These are phyloP conservation scores for Turritis glabra DNA, from an alignment of 345 rosid genomes.

Conservation along the genomic window DNA sequence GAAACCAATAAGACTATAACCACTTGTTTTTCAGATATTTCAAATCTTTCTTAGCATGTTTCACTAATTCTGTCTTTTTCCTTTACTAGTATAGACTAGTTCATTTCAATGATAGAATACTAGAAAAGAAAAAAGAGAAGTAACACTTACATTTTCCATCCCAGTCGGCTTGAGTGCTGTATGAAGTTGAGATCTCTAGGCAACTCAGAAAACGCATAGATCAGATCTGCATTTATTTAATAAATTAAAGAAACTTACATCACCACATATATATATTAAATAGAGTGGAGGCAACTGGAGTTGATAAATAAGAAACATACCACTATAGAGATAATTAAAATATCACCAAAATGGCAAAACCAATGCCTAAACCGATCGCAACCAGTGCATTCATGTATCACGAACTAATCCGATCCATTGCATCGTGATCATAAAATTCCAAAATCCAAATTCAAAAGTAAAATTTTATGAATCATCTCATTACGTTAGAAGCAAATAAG, in stretches of 20 bases:
- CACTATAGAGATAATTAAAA: not conserved
- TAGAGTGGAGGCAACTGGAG: no score
- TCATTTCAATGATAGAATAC: not conserved
- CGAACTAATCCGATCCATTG: not conserved
- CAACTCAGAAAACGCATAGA: conserved; percentile 74
- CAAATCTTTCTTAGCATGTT: not conserved
- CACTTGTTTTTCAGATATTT: not conserved
- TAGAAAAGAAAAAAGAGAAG: not conserved
- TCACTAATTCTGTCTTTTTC: not conserved
- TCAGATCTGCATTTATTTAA: conserved; percentile 69
- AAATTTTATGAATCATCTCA: not conserved
- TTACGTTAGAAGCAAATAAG: not conserved
- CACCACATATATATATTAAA: not conserved
- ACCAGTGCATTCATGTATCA: not conserved
- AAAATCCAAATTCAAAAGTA: not conserved
- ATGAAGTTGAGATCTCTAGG: conserved; percentile 89
- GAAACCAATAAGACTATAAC: not conserved
- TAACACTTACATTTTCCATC: conserved; percentile 80
- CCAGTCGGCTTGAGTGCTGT: conserved; percentile 75
- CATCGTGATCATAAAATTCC: conserved; percentile 16
- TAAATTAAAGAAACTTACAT: not conserved
- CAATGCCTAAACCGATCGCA: conserved; percentile 1
- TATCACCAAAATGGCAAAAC: not conserved
- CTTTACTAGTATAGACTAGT: not conserved
- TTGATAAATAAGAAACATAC: not conserved